A percentile compares a stretch with the other conserved stretches of the same genome.
Conservation (phyloP, 2,329 filamentous ascomycete species). For the Gremmenia infestans region DNA sequence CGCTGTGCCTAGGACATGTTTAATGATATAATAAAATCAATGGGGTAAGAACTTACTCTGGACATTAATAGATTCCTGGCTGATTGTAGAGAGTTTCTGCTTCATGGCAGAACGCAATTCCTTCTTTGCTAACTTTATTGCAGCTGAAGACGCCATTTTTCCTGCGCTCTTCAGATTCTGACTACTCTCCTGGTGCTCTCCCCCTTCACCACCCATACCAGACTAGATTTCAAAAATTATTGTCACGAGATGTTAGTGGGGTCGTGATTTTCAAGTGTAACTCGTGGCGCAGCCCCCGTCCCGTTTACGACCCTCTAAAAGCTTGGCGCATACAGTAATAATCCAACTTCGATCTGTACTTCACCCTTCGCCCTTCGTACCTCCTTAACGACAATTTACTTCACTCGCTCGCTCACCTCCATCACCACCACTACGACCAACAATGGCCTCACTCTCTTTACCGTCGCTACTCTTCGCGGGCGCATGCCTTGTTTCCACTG, state of each 20-base stretch:
- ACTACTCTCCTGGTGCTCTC: too few relatives aligned
- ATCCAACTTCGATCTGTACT: background rate
- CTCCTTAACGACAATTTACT: background rate
- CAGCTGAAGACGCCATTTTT: conserved; percentile 24
- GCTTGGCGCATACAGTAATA: too few relatives aligned
- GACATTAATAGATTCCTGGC: conserved; percentile 53
- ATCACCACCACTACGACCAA: background rate
- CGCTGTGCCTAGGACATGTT: conserved; percentile 48
- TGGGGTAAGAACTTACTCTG: conserved; percentile 59
- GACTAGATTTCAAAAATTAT: background rate
- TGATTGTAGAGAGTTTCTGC: conserved; percentile 54
- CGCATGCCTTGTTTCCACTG: conserved; percentile 25
- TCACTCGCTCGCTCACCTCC: conserved; percentile 4
- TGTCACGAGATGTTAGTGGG: background rate
- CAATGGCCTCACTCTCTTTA: conserved; percentile 30
- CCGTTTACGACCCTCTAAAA: background rate
- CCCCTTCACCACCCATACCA: background rate
- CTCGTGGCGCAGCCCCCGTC: background rate
- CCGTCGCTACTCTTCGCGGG: conserved; percentile 34
- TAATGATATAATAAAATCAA: background rate
- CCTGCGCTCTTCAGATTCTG: background rate
- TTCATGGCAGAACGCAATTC: conserved; percentile 70
- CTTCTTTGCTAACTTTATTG: conserved; percentile 66
- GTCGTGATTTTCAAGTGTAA: background rate
- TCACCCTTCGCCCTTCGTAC: conserved; percentile 3